Evolutionary conservation across 2,329 filamentous ascomycete genomes (phyloP).

Genomic region (Herpotrichia juniperi): DNA sequence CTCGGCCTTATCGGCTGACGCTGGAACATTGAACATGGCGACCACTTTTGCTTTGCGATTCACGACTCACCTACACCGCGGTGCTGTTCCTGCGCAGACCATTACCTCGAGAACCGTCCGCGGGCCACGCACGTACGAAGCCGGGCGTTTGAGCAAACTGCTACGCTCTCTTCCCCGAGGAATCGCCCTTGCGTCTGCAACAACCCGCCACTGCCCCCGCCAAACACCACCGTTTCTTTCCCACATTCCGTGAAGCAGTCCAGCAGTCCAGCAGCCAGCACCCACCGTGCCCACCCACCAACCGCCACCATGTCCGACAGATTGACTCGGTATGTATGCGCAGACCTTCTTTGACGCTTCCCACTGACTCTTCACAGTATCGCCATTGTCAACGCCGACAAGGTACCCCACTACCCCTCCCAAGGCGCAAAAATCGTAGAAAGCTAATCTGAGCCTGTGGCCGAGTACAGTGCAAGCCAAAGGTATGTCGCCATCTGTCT

Average conservation of each 20-base stretch:
- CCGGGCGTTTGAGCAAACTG: background rate
- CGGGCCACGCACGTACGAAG: too few species aligned
- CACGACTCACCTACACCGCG: background rate
- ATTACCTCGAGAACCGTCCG: background rate
- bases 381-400: constrained; percentile 98
- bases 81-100: background rate
- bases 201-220: constrained; percentile 4
- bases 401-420: constrained; percentile 66
- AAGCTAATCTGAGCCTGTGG: constrained; percentile 48
- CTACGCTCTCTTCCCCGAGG: background rate
- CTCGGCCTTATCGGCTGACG: background rate
- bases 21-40: background rate
- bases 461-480: constrained; percentile 78
- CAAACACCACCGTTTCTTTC: constrained; percentile 1
- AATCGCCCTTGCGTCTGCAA: background rate
- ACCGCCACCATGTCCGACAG: constrained; percentile 77
- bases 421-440: constrained; percentile 34
- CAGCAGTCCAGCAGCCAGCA: too few species aligned
- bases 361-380: constrained; percentile 63
- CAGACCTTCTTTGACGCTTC: background rate
- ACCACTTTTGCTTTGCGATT: background rate
- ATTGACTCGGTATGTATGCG: constrained; percentile 78
- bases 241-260: constrained; percentile 1
- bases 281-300: constrained; percentile 9
- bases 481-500: constrained; percentile 60